These are phyloP conservation scores for Dactylellina leptospora DNA, from an alignment of 2,329 filamentous ascomycete species.

Conservation along the genomic window DNA sequence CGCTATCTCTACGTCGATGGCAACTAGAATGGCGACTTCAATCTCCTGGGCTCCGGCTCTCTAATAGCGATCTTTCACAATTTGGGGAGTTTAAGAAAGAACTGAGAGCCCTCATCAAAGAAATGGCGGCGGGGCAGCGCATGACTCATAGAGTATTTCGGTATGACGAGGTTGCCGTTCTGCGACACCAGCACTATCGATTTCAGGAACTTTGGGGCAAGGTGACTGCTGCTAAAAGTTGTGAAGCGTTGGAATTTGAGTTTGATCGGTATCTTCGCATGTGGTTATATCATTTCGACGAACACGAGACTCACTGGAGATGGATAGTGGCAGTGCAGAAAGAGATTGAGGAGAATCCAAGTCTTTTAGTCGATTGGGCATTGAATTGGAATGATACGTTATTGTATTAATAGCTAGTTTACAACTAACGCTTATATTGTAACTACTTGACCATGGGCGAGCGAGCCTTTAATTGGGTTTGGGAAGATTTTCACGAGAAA, in stretches of 20 bases:
- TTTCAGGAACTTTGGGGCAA: slow-evolving; percentile 12
- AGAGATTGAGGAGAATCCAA: slow-evolving; percentile 13
- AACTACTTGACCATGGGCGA: too few species aligned
- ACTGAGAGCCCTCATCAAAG: background rate
- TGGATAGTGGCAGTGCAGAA: slow-evolving; percentile 5
- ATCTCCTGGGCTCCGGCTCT: background rate
- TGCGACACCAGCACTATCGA: background rate
- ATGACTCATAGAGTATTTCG: background rate
- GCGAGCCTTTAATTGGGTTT: too few species aligned
- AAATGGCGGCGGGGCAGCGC: background rate
- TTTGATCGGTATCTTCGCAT: background rate
- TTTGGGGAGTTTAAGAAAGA: slow-evolving; percentile 7
- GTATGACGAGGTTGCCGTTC: slow-evolving; percentile 1
- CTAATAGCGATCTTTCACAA: too few species aligned
- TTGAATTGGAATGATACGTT: background rate
- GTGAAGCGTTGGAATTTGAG: background rate
- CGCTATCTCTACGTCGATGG: background rate
- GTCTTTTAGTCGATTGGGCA: slow-evolving; percentile 18
- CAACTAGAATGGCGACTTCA: background rate
- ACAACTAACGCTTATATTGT: too few species aligned
- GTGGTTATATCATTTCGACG: slow-evolving; percentile 2
- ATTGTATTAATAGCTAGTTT: background rate
- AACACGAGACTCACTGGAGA: slow-evolving; percentile 6
- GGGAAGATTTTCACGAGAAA: too few species aligned
- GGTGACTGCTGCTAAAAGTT: background rate